Evolutionary conservation across 2,329 filamentous ascomycete genomes (phyloP), one percentile per base, ranked within the genome.

Genomic region (Calonectria henricotiae): DNA sequence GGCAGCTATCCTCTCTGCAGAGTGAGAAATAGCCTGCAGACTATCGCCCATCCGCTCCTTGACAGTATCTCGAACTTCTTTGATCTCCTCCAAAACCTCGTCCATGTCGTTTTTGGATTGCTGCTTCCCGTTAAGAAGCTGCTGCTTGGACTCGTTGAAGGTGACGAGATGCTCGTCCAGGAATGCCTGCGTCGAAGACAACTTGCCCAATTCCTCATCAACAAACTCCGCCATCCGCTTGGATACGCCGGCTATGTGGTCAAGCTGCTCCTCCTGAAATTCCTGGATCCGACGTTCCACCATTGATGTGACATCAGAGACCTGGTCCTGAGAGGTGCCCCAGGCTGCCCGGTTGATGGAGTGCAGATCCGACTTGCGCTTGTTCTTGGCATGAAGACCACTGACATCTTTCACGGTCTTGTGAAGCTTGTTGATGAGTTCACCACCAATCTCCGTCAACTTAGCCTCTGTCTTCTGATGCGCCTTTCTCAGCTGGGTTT

Each of bases 11-110:
- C 93, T 91, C 82, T 96, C 94, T 1, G 96, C 95, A 11, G 95
- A 94, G 12, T 89, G 89, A 2, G 95, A 95, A 25, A 98, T 90
- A 30, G 94, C 91, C 77, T 94, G 92, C 49, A 98, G 86, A 9
- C 95, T 96, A 78, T 95, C 91, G 2, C 94, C 94, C 58, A 98
- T 94, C 71, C 93, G 92, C 60, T 89, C 86, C 85, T 98, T 98
- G 62, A 98, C 94, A 64, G 94, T 92, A 80, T 98, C 93, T 25
- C 96, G 90, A 27, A 98, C 87, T n/a, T 89, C 90, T 80, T 95
- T 95, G 80, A 98, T 98, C 80, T 97, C 96, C 77, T 96, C 94
- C 11, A 99, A 87, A 1, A 98, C 92, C n/a, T 89, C 86, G 76
- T 98, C 95, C 93, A 98, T 95, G 67, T 95, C 93, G 58, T 95